Percentiles rank a stretch among this genome's conserved stretches.
Evolutionary conservation across 2,329 filamentous ascomycete genomes (phyloP).

Genomic region (Colletotrichum simmondsii): DNA sequence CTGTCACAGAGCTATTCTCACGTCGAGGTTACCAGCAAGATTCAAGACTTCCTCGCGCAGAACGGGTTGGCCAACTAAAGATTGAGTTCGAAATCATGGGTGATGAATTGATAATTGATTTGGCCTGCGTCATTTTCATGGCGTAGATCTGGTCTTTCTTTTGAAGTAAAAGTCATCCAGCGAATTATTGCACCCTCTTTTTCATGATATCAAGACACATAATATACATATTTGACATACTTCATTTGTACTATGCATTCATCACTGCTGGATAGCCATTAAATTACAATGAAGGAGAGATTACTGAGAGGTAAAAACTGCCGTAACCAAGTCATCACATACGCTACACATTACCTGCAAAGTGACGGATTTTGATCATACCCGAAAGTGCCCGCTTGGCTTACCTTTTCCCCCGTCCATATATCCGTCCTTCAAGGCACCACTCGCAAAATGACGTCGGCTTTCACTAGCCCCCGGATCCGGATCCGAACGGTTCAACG

Average conservation of each 20-base stretch:
- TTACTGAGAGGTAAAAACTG: too few relatives aligned
- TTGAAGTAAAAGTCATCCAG: neutral
- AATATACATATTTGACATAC: neutral
- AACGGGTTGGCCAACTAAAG: slow-evolving; percentile 27
- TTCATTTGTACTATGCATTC: too few relatives aligned
- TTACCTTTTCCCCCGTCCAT: neutral
- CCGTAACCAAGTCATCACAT: neutral
- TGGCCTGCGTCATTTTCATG: too few relatives aligned
- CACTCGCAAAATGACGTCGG: neutral
- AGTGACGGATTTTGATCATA: neutral
- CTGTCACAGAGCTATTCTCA: slow-evolving; percentile 43
- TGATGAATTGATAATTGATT: neutral
- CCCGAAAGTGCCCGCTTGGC: neutral
- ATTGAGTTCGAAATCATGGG: neutral
- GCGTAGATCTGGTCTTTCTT: neutral
- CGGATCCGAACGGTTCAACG: neutral
- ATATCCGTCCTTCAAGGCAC: neutral
- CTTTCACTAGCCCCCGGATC: neutral
- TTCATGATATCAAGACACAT: neutral
- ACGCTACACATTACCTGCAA: too few relatives aligned
- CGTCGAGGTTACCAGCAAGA: slow-evolving; percentile 45
- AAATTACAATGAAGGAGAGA: too few relatives aligned
- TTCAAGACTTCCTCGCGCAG: slow-evolving; percentile 49
- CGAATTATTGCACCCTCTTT: neutral
- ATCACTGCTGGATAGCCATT: too few relatives aligned